Evolutionary conservation across 352 stramenopile genomes (phyloP), one percentile per base, ranked within the genome.

Genomic region (Phytophthora ohioensis): DNA sequence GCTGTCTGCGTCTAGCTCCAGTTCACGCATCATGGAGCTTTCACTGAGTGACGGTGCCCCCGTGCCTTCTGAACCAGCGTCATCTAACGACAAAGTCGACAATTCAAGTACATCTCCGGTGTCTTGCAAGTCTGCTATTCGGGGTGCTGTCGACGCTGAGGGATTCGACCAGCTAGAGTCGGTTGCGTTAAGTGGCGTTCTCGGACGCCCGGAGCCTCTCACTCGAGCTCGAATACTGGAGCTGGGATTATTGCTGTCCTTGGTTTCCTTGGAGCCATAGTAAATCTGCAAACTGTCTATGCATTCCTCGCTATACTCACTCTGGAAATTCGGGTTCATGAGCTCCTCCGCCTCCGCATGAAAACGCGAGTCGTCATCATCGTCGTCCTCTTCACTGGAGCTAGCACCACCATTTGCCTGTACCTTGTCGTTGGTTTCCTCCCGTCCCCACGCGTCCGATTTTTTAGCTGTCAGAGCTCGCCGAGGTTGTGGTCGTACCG

Each of bases 311-410:
- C 81, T 91, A 56, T 95, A 95, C 58, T 91, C 86, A 49, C 73
- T 87, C 66, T 92, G 81, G 48, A 91, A 95, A 66, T 94, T 92
- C 13, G 84, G 82, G 51, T 91, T 90, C 81, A 95, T 90, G 12
- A 92, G 61, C 59, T 85, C 85, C 41, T 93, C 82, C 0, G 78
- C 76, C 42, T 91, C 81, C 0, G 75, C 76, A n/a, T 85, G 72
- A 43, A 91, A 89, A 3, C 76, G 75, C 7, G 51, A 75, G 42
- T 80, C 67, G 8, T 79, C 59, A n/a, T 81, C 62, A 15, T 80
- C 80, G 7, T 78, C 69, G 13, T 75, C 63, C 11, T 61, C 62
- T 43, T 74, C 67, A 17, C 62, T 72, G 13, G 72, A 62, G 10
- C 55, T 31, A n/a, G 58, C 21, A 36, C n/a, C 43, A 31, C 31